These are phyloP conservation scores for Balansia obtecta DNA, from an alignment of 2,329 filamentous ascomycete genomes.

Conservation along the genomic window DNA sequence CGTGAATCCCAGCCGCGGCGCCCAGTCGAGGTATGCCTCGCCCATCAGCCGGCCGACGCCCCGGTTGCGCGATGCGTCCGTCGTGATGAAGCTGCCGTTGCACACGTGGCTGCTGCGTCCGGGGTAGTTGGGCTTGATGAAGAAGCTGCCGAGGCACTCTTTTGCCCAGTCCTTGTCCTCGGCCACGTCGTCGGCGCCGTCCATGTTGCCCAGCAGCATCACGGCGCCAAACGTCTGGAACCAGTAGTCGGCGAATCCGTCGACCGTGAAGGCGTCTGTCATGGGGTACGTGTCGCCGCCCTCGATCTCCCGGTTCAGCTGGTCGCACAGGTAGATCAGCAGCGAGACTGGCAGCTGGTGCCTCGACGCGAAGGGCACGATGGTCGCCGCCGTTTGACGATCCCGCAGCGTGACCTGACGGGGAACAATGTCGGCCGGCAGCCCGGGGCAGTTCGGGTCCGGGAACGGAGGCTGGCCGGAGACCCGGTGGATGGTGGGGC, in stretches of 20 bases:
- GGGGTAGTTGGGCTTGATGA: constrained; percentile 89
- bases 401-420: constrained; percentile 74
- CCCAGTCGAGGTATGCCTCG: constrained; percentile 66
- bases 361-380: constrained; percentile 70
- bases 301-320: constrained; percentile 83
- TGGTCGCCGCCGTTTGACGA: constrained; percentile 69
- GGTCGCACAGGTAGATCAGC: constrained; percentile 65
- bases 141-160: constrained; percentile 79
- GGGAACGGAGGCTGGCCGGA: constrained; percentile 56
- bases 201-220: constrained; percentile 71
- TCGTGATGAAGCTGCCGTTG: constrained; percentile 71
- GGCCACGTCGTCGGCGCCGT: constrained; percentile 43
- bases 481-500: constrained; percentile 56
- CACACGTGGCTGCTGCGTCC: constrained; percentile 84
- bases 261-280: constrained; percentile 61
- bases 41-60: constrained; percentile 67
- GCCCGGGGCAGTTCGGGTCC: constrained; percentile 44
- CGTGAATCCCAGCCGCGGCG: constrained; percentile 69
- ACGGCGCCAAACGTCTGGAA: constrained; percentile 82
- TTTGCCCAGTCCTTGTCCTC: constrained; percentile 63
- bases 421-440: constrained; percentile 57
- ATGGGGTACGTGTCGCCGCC: constrained; percentile 88
- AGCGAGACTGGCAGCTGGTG: constrained; percentile 65
- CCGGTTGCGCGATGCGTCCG: constrained; percentile 58
- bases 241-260: constrained; percentile 73